These are phyloP conservation scores for Talaromyces albobiverticillius DNA, from an alignment of 2,329 filamentous ascomycete genomes.

Conservation along the genomic window DNA sequence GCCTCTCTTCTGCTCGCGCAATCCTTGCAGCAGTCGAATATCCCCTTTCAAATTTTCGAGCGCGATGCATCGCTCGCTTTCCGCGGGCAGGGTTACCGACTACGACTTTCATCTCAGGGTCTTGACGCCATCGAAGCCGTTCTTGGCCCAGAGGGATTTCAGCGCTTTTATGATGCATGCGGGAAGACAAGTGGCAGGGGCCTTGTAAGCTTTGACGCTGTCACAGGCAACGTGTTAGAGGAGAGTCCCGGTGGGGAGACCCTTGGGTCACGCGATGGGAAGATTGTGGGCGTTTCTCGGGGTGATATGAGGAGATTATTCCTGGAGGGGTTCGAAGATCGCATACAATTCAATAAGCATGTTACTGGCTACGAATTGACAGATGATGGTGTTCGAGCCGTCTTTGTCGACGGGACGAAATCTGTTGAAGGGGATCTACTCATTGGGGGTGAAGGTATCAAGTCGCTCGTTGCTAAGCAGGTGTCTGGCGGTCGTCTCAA, in stretches of 20 bases:
- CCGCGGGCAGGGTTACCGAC: background rate
- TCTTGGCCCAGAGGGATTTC: background rate
- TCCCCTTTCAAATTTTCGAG: background rate
- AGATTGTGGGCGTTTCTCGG: slow-evolving; percentile 5
- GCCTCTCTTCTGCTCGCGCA: background rate
- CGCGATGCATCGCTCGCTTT: slow-evolving; percentile 1
- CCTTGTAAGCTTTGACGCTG: background rate
- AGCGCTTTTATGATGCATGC: background rate
- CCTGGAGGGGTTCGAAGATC: background rate
- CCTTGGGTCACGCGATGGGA: slow-evolving; percentile 2
- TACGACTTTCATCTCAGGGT: background rate
- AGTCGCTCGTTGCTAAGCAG: slow-evolving; percentile 3
- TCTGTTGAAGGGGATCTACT: background rate
- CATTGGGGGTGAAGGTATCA: background rate
- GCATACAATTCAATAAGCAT: background rate
- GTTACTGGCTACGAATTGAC: slow-evolving; percentile 2
- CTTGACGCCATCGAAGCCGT: slow-evolving; percentile 1
- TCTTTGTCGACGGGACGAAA: background rate
- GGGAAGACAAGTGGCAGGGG: background rate
- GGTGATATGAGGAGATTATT: slow-evolving; percentile 3
- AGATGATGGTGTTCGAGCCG: background rate
- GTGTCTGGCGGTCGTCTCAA: background rate
- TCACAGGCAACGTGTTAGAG: slow-evolving; percentile 1
- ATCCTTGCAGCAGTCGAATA: slow-evolving; percentile 1
- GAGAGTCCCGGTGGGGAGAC: background rate